These are phyloP conservation scores for Ceratocystis eucalypticola DNA, from an alignment of 2,329 filamentous ascomycete genomes.

Conservation along the genomic window DNA sequence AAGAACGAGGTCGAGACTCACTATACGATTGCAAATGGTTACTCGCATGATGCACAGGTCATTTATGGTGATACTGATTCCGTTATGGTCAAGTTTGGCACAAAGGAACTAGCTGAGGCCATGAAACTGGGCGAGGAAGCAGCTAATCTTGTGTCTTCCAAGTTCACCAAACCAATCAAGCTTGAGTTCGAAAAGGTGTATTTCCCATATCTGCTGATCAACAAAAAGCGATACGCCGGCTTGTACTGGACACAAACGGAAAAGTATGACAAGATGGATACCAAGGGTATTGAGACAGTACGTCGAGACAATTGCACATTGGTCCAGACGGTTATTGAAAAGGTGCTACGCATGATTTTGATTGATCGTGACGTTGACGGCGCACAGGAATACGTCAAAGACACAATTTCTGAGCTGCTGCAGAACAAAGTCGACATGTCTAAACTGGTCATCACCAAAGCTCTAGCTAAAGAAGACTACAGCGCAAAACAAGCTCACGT, in stretches of 20 bases:
- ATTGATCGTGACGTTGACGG: conserved; percentile 84
- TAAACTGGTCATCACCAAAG: conserved; percentile 97
- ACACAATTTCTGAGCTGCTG: conserved; percentile 83
- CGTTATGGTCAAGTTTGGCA: conserved; percentile 98
- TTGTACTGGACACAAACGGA: conserved; percentile 90
- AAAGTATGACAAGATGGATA: conserved; percentile 99
- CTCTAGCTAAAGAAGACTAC: conserved; percentile 72
- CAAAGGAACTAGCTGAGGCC: conserved; percentile 67
- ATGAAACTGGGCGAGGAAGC: conserved; percentile 97
- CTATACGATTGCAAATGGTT: conserved; percentile 89
- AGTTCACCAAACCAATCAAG: conserved; percentile 95
- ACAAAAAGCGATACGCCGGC: conserved; percentile 99
- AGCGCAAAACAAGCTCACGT: conserved; percentile 89
- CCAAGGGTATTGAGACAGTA: conserved; percentile 97
- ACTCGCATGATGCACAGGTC: conserved; percentile 86
- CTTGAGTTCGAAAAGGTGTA: conserved; percentile 99
- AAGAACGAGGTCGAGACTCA: conserved; percentile 86
- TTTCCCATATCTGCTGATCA: conserved; percentile 94
- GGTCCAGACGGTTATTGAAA: conserved; percentile 95
- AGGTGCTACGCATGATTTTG: conserved; percentile 84
- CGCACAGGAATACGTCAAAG: conserved; percentile 95
- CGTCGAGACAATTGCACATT: conserved; percentile 90
- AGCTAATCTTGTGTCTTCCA: conserved; percentile 71
- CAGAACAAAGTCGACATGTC: conserved; percentile 99
- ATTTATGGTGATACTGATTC: conserved; percentile 99